phyloP scores from a whole-genome alignment of 345 rosid genomes.

The Physaria fendleri region DNA sequence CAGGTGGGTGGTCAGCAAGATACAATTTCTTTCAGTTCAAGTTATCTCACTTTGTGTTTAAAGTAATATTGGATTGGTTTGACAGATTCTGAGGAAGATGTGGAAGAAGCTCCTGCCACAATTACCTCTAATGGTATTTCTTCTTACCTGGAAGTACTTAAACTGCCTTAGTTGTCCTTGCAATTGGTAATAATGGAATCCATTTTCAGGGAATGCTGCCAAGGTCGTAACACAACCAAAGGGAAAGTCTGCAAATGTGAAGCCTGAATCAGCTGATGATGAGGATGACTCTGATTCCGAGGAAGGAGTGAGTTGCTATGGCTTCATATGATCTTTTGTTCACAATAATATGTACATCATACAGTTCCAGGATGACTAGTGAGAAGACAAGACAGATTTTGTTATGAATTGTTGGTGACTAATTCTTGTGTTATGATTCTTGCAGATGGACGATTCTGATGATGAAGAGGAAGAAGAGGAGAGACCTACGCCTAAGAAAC shows the following conservation, averaged over 20 bases:
- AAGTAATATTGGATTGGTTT: background rate
- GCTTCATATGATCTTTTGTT: background rate
- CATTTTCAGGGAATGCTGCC: slow-evolving; percentile 7
- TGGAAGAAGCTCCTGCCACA: slow-evolving; percentile 19
- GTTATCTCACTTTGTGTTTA: background rate
- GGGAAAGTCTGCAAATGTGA: slow-evolving; percentile 8
- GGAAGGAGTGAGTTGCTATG: slow-evolving; percentile 22
- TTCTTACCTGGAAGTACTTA: background rate
- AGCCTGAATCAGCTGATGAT: slow-evolving; percentile 17
- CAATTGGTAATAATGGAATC: background rate
- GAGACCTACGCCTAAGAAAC: slow-evolving; percentile 40
- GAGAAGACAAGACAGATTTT: background rate
- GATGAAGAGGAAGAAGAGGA: slow-evolving; percentile 39
- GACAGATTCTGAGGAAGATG: slow-evolving; percentile 21
- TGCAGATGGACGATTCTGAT: slow-evolving; percentile 17
- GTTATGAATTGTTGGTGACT: background rate
- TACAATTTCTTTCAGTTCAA: background rate
- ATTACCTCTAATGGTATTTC: slow-evolving; percentile 25
- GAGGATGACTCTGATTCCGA: slow-evolving; percentile 33
- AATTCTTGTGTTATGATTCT: background rate
- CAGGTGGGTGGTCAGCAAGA: slow-evolving; percentile 5
- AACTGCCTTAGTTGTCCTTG: background rate
- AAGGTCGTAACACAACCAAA: slow-evolving; percentile 25
- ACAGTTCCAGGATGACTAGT: background rate
- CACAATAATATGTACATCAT: background rate